Base-by-base conservation (phyloP, 768 basidiomycete species). In the Leccinum pellstonianum region DNA sequence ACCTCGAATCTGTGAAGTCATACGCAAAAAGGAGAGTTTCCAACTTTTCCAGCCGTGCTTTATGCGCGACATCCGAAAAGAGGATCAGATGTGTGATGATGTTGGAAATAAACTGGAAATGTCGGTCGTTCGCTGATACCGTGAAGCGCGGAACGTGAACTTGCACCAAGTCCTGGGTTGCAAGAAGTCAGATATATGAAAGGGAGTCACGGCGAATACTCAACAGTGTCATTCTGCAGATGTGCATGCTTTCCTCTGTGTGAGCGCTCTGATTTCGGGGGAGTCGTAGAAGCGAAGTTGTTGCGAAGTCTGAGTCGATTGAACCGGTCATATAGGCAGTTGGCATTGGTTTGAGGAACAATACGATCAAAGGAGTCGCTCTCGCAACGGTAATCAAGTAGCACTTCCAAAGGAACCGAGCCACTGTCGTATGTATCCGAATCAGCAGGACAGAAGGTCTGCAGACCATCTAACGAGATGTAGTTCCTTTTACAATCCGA, bases 281-380 rank as follows among this genome's bases (percentile, higher is more conserved):
- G 72, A n/a, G 75, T 70, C 33, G 79, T 77, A 11, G 85, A 82
- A 33, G 86, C 85, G 31, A 87, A 75, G 61, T 83, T 85, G 64
- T 87, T 92, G 48, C 87, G 87, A 54, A 95, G 76, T 37, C 95
- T 87, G 9, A 97, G 81, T 46, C 89, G 87, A 74, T 98, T 98
- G 78, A 96, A 96, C 71, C 92, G 94, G 80, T 98, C 95, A 70
- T 95, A 93, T 51, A 87, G 89, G 61, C 96, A 84, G 4, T 82
- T 86, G 1, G 90, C 91, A 58, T 91, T 86, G 0, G 95, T 93
- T 72, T 93, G 91, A 3, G 93, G 90, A 6, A 98, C 90, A 41
- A 98, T 81, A 3, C 93, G 88, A 67, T 96, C 93, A 71, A 96
- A 96, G 52, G 85, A 85, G 52, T 80, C 79, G 61, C 86, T 89